A percentile compares a stretch with the other conserved stretches of the same genome.
phyloP scores from a whole-genome alignment of 441 rosid genomes.

The Populus hybrid region DNA sequence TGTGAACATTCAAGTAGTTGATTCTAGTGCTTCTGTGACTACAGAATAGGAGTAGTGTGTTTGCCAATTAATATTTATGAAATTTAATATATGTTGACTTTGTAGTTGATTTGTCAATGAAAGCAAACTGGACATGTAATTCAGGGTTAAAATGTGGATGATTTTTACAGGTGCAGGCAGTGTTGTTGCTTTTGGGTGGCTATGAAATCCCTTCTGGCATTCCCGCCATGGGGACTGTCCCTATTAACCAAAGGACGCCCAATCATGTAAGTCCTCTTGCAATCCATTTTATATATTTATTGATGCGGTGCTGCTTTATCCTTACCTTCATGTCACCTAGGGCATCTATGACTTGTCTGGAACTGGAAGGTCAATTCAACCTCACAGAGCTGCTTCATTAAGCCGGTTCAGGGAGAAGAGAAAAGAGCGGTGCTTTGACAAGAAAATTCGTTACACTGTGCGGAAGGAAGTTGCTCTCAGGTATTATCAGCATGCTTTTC shows the following conservation, averaged over 20 bases:
- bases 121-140: background rate
- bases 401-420: constrained; percentile 89
- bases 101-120: background rate
- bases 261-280: background rate
- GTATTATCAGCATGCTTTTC: constrained; percentile 28
- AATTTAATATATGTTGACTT: background rate
- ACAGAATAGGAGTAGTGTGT: background rate
- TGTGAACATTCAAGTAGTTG: background rate
- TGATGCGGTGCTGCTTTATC: constrained; percentile 35
- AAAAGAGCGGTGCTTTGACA: constrained; percentile 83
- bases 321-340: constrained; percentile 34
- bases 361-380: constrained; percentile 45
- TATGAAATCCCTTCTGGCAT: constrained; percentile 58
- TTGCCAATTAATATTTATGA: background rate
- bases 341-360: constrained; percentile 29
- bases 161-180: constrained; percentile 70
- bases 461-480: constrained; percentile 95
- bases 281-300: background rate
- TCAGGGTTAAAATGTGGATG: background rate
- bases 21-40: background rate
- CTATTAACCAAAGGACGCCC: constrained; percentile 57
- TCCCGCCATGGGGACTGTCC: constrained; percentile 43
- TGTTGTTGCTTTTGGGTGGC: constrained; percentile 71
- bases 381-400: constrained; percentile 79
- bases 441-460: constrained; percentile 84